Conservation (phyloP, 352 stramenopile genomes). For the Globisporangium ultimum region DNA sequence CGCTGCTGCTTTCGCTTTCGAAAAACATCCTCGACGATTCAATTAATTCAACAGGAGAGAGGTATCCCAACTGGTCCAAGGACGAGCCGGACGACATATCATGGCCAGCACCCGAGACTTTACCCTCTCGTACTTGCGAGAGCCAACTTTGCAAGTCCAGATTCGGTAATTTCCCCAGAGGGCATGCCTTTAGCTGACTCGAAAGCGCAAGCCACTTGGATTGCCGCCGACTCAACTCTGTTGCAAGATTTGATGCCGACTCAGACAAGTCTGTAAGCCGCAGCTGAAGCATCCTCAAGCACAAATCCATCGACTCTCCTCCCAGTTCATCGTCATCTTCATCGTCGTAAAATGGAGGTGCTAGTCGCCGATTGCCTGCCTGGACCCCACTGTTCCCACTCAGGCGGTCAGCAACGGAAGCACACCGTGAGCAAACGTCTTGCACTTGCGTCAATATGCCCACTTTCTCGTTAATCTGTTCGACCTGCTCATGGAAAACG, state of each 20-base stretch:
- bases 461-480: slow-evolving; percentile 56
- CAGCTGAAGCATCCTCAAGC: slow-evolving; percentile 15
- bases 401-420: slow-evolving; percentile 34
- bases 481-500: slow-evolving; percentile 19
- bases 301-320: slow-evolving; percentile 1
- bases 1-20: slow-evolving; percentile 8
- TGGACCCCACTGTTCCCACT: slow-evolving; percentile 3
- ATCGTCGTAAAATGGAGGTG: background rate
- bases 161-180: slow-evolving; percentile 40
- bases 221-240: slow-evolving; percentile 39
- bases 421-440: slow-evolving; percentile 37
- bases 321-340: slow-evolving; percentile 3
- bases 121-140: slow-evolving; percentile 67
- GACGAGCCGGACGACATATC: slow-evolving; percentile 33
- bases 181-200: slow-evolving; percentile 63
- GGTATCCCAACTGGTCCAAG: slow-evolving; percentile 5
- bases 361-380: background rate
- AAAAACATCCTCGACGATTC: slow-evolving; percentile 25
- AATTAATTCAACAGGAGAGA: slow-evolving; percentile 12
- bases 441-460: slow-evolving; percentile 51
- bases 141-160: slow-evolving; percentile 75
- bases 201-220: slow-evolving; percentile 68
- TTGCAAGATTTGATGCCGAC: slow-evolving; percentile 16
- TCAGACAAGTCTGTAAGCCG: slow-evolving; percentile 21
- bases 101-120: slow-evolving; percentile 68